Evolutionary conservation across 768 basidiomycete genomes (phyloP).

Genomic region (Russula brevipes): DNA sequence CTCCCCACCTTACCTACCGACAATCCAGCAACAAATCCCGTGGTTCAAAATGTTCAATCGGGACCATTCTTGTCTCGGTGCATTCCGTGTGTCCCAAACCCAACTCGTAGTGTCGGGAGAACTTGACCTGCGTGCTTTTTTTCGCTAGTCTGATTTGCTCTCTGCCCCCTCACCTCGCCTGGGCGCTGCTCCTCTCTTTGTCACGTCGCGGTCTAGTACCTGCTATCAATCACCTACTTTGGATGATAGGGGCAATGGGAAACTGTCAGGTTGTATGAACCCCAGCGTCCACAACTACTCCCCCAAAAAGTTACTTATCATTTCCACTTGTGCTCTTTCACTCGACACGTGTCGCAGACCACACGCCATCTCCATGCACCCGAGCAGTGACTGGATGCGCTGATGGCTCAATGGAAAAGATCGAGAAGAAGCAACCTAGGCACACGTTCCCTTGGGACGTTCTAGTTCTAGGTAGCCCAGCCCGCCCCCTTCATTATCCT

Average conservation of each 20-base stretch:
- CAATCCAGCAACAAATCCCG: background rate
- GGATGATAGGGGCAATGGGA: conserved; percentile 2
- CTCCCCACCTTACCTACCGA: background rate
- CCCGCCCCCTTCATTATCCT: background rate
- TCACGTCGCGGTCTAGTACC: background rate
- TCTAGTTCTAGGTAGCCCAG: background rate
- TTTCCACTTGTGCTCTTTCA: background rate
- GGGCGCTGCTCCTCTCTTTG: background rate
- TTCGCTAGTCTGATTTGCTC: background rate
- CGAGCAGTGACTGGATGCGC: background rate
- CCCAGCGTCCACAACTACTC: background rate
- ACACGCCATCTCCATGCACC: conserved; percentile 12
- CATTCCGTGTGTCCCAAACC: background rate
- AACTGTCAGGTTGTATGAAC: background rate
- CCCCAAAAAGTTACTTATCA: conserved; percentile 4
- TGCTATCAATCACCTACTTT: background rate
- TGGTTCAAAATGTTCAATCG: background rate
- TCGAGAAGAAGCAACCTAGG: background rate
- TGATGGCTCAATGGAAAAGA: background rate
- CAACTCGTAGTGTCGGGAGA: background rate
- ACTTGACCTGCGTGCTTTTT: background rate
- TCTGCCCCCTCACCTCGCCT: background rate
- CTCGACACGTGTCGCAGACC: background rate
- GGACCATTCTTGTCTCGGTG: background rate
- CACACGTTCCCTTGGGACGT: background rate